These are phyloP conservation scores for Tranzscheliella williamsii DNA, from an alignment of 1,284 basidiomycete genomes.

Conservation along the genomic window DNA sequence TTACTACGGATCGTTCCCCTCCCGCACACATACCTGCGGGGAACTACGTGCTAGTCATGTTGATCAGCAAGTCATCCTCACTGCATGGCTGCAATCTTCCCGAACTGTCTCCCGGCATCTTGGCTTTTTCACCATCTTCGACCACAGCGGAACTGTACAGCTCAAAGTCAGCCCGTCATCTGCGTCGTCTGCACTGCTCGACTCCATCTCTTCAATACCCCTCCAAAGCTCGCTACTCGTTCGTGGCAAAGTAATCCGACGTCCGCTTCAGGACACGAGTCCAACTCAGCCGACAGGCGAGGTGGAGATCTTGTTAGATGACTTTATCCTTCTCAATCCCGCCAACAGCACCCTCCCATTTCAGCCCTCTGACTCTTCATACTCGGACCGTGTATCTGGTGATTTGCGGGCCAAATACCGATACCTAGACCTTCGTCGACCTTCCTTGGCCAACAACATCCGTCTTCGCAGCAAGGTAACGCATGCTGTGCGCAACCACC, in stretches of 20 bases:
- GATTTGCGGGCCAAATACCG: conserved; percentile 76
- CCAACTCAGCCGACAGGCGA: conserved; percentile 66
- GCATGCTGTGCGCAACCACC: conserved; percentile 73
- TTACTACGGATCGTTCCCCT: conserved; percentile 66
- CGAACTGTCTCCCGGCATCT: conserved; percentile 70
- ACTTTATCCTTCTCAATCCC: conserved; percentile 76
- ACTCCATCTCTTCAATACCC: conserved; percentile 63
- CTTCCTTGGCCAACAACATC: conserved; percentile 74
- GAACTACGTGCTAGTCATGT: conserved; percentile 67
- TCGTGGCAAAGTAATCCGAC: conserved; percentile 24
- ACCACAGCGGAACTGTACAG: conserved; percentile 75
- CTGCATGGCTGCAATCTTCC: conserved; percentile 76
- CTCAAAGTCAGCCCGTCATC: conserved; percentile 62
- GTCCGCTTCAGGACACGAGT: conserved; percentile 37
- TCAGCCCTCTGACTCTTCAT: conserved; percentile 72
- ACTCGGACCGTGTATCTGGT: conserved; percentile 68
- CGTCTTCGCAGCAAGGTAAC: conserved; percentile 78
- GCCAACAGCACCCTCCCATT: conserved; percentile 75
- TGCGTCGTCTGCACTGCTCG: conserved; percentile 63
- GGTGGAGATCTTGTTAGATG: conserved; percentile 77
- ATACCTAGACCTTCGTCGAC: conserved; percentile 82
- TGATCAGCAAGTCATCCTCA: conserved; percentile 70
- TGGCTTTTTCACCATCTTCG: conserved; percentile 79
- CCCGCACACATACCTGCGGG: conserved; percentile 71
- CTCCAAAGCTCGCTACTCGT: conserved; percentile 43